A percentile compares a stretch with the other conserved stretches of the same genome.
phyloP scores from a whole-genome alignment of 108 stramenopile species.

The Cyclotella kingstonii region DNA sequence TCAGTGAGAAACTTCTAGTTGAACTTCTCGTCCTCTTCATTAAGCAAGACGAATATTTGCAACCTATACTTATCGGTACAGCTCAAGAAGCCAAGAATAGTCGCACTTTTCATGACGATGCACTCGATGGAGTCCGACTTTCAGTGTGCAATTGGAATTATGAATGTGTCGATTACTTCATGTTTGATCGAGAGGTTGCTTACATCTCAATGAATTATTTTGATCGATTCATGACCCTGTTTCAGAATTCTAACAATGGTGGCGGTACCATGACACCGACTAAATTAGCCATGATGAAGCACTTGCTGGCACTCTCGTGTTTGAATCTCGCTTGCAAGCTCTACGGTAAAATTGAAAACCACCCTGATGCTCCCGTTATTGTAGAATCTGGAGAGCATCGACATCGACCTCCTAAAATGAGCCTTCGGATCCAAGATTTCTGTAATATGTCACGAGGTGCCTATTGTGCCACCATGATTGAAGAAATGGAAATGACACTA shows the following conservation, averaged over 20 bases:
- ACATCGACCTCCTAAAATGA: conserved; percentile 12
- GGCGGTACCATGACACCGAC: neutral
- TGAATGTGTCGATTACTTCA: conserved; percentile 73
- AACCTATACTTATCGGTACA: neutral
- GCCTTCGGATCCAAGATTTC: conserved; percentile 35
- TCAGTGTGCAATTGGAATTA: conserved; percentile 77
- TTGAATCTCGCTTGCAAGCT: conserved; percentile 71
- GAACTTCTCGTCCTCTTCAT: conserved; percentile 12
- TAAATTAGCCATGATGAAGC: conserved; percentile 18
- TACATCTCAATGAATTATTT: conserved; percentile 59
- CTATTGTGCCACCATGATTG: conserved; percentile 36
- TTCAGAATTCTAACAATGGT: neutral
- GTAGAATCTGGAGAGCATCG: too few species aligned
- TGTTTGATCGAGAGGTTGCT: conserved; percentile 64
- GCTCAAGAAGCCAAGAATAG: neutral
- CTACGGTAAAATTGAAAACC: conserved; percentile 10
- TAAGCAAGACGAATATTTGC: conserved; percentile 12
- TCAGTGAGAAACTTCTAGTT: conserved; percentile 7
- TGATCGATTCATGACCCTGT: conserved; percentile 43
- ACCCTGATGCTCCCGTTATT: conserved; percentile 4
- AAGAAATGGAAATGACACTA: conserved; percentile 21
- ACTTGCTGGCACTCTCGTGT: conserved; percentile 66
- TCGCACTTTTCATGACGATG: neutral
- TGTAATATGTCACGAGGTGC: conserved; percentile 69
- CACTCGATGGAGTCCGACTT: conserved; percentile 25